Base-by-base conservation (phyloP, 1,284 basidiomycete species). In the Stygiomarasmius scandens region DNA sequence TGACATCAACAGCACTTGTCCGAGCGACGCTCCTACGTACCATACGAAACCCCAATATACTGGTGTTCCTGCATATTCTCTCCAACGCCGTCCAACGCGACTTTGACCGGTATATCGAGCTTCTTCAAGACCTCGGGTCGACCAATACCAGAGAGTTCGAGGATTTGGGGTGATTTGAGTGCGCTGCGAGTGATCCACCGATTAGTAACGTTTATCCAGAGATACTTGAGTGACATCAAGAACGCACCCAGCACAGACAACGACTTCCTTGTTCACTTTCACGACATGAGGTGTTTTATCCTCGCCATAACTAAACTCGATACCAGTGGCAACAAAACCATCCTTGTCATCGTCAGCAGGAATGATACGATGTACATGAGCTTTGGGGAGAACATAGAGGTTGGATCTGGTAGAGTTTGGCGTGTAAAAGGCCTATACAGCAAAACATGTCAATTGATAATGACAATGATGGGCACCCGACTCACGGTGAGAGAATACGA, bases 101-200 rank as follows among this genome's bases (percentile, higher is more conserved):
- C 61, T 54, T 72, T 71, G 34, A 72, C 61, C 2, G 69, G 61
- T 34, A 84, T 67, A 1, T 75, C 76, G 3, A 79, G 61, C 22
- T 60, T 65, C 36, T 72, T 66, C 3, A 84, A 67, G 6, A 83
- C 68, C 6, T 69, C 64, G 4, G 63, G 65, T 22, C 75, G 67
- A 12, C 82, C 82, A 24, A 84, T 77, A 2, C 82, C 82, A 0
- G 79, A 81, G 20, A 81, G 68, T 48, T 84, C 78, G 1, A 83
- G 68, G 11, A 84, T 69, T 45, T 81, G 72, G 0, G 80, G 78
- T 2, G 75, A 73, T 63, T 79, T 77, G 49, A 80, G 52, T 1
- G 69, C 54, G 1, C 74, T 74, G 46, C 14, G n/a, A n/a, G n/a
- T n/a, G n/a, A n/a, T n/a, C n/a, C n/a, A n/a, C n/a, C n/a, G n/a